Percentiles rank a stretch among this genome's conserved stretches.
These are phyloP conservation scores for Aspergillus sergii DNA, from an alignment of 2,329 filamentous ascomycete genomes.

Conservation along the genomic window DNA sequence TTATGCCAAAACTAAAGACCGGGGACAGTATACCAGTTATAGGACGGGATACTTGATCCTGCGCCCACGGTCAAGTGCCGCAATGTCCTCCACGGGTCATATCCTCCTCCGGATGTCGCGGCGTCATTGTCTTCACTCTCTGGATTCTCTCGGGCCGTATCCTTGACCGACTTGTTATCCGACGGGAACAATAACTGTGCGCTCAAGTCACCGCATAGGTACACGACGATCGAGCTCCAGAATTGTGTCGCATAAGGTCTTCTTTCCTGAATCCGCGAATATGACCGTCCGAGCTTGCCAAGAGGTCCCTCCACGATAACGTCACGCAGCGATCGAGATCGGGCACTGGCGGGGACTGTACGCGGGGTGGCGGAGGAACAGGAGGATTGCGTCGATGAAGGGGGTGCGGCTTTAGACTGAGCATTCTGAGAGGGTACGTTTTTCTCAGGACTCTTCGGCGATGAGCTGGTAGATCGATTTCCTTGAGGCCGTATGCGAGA, in stretches of 20 bases:
- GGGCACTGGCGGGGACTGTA: conserved; percentile 18
- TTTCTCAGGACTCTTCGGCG: conserved; percentile 7
- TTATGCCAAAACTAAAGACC: background rate
- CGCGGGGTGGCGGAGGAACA: conserved; percentile 28
- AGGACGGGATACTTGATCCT: conserved; percentile 73
- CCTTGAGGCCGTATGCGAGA: conserved; percentile 16
- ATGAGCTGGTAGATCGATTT: conserved; percentile 15
- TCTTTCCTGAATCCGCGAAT: conserved; percentile 70
- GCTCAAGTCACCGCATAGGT: conserved; percentile 74
- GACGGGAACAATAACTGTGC: conserved; percentile 68
- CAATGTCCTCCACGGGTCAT: conserved; percentile 69
- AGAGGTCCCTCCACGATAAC: conserved; percentile 34
- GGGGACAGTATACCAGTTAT: conserved; percentile 68
- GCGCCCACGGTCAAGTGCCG: conserved; percentile 75
- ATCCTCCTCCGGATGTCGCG: conserved; percentile 51
- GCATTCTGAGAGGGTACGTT: conserved; percentile 2
- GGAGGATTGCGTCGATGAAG: conserved; percentile 17
- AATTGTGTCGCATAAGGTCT: conserved; percentile 81
- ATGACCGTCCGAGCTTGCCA: conserved; percentile 48
- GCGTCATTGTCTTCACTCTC: conserved; percentile 16
- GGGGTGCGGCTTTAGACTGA: conserved; percentile 5
- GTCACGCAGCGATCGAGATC: conserved; percentile 32
- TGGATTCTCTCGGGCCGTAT: conserved; percentile 11
- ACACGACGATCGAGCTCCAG: conserved; percentile 74
- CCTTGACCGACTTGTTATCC: conserved; percentile 25